Evolutionary conservation across 768 basidiomycete species (phyloP), one percentile per base, ranked within the genome.

Genomic region (Mycena rosella): DNA sequence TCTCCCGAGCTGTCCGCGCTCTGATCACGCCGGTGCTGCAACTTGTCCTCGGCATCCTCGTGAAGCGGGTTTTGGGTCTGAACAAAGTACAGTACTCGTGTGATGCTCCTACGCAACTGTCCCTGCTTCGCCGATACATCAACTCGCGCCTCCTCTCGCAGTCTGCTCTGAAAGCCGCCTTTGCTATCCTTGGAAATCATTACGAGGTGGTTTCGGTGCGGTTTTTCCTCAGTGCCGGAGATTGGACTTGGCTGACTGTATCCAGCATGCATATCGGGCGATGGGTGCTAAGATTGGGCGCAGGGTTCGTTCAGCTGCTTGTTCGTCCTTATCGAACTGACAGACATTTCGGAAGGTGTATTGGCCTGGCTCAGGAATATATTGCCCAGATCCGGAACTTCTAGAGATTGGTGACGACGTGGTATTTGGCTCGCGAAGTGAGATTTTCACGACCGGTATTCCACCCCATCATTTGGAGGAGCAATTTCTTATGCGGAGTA

Each of bases 231-330:
- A 22, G n/a, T 9, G 18, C n/a, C n/a, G n/a, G n/a, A n/a, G n/a
- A n/a, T 26, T 48, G 47, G 11, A 22, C 5, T 5, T 27, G 24
- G 27, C 20, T 48, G 42, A 44, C 42, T 44, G 6, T 5, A 4
- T 15, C 49, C 49, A 51, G 49, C 26, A 17, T 30, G 73, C 80
- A 5, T 84, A 79, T 66, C 78, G 84, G 17, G 69, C 73, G 1
- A 84, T 85, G 84, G 84, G 84, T 18, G 83, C 84, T n/a, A 84
- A 83, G 73, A 74, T 85, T 17, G 84, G 84, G 60, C 78, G 79
- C 10, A 51, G 49, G 29, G 49, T 51, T 18, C 3, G 27, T 51
- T n/a, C 20, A 20, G 20, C 3, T 51, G 5, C 20, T 30, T 1
- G 32, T 5, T 13, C 20, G 17, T 51, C 4, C 2, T 9, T 8